Conservation (phyloP, 2,329 filamentous ascomycete species). For the Neospermospora avenae region DNA sequence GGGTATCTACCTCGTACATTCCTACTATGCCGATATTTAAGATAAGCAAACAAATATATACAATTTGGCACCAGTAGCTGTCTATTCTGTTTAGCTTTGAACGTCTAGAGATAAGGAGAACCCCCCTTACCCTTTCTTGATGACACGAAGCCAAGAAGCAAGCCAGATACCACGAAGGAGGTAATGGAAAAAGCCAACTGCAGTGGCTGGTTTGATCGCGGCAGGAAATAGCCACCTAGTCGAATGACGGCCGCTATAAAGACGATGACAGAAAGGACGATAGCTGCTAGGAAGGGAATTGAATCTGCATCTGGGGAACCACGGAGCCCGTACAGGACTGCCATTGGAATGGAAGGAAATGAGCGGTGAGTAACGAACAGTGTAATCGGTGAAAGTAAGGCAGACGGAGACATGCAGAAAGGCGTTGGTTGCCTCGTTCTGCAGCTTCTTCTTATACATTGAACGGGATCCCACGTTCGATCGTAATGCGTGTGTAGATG, state of each 20-base stretch:
- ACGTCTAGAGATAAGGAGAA: not conserved
- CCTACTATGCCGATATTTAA: not conserved
- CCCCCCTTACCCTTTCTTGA: not conserved
- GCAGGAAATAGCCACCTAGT: not conserved
- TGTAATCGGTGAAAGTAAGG: not conserved
- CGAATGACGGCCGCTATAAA: not conserved
- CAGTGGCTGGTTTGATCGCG: not conserved
- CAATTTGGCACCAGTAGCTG: not conserved
- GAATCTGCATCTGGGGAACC: not conserved
- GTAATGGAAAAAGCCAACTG: not conserved
- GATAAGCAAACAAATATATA: not conserved
- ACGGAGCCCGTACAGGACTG: not conserved
- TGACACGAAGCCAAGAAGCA: not conserved
- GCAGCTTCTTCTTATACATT: too few relatives aligned
- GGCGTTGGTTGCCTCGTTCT: not conserved
- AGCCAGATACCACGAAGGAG: not conserved
- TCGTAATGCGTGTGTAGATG: too few relatives aligned
- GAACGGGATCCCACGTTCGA: too few relatives aligned
- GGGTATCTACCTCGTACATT: not conserved
- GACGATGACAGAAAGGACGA: not conserved
- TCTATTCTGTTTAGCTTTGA: not conserved
- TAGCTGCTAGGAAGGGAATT: not conserved
- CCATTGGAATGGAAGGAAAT: not conserved
- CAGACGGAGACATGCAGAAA: not conserved
- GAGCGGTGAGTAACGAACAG: not conserved